These are phyloP conservation scores for Candida ortonii DNA, from an alignment of 805 yeast species.

Conservation along the genomic window DNA sequence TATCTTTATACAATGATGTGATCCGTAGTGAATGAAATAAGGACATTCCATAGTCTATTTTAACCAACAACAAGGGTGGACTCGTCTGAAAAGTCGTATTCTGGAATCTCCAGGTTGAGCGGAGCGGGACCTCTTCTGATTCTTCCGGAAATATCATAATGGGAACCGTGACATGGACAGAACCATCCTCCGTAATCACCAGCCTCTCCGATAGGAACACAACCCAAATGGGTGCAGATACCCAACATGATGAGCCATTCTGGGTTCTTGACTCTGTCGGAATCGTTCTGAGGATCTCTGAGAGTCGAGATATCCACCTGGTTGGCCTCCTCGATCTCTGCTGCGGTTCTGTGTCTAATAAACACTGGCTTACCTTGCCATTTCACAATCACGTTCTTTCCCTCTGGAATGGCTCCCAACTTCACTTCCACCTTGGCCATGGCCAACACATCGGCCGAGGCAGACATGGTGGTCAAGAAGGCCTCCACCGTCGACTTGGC, in stretches of 20 bases:
- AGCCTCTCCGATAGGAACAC: conserved; percentile 99
- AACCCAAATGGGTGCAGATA: conserved; percentile 99
- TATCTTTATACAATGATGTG: conserved; percentile 15
- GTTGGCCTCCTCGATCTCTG: conserved; percentile 94
- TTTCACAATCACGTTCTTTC: conserved; percentile 96
- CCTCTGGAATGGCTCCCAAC: conserved; percentile 89
- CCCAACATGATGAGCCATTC: conserved; percentile 99
- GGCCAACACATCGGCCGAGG: conserved; percentile 98
- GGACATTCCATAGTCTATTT: conserved; percentile 20
- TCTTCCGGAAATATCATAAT: conserved; percentile 99
- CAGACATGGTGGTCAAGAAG: conserved; percentile 89
- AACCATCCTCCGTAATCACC: conserved; percentile 99
- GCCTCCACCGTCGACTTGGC: conserved; percentile 95
- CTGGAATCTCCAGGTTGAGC: conserved; percentile 94
- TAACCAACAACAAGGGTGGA: conserved; percentile 89
- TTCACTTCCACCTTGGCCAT: conserved; percentile 99
- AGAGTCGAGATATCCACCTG: conserved; percentile 67
- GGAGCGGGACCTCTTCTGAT: conserved; percentile 99
- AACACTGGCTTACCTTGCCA: conserved; percentile 99
- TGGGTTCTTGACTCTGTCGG: conserved; percentile 93
- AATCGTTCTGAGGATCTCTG: conserved; percentile 93
- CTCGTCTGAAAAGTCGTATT: conserved; percentile 72
- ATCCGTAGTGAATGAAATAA: conserved; percentile 8
- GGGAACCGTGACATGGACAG: conserved; percentile 99
- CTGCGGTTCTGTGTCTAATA: conserved; percentile 95